Evolutionary conservation across 192 early-diverging fungal species (phyloP).

Genomic region (Umbelopsis vinacea): DNA sequence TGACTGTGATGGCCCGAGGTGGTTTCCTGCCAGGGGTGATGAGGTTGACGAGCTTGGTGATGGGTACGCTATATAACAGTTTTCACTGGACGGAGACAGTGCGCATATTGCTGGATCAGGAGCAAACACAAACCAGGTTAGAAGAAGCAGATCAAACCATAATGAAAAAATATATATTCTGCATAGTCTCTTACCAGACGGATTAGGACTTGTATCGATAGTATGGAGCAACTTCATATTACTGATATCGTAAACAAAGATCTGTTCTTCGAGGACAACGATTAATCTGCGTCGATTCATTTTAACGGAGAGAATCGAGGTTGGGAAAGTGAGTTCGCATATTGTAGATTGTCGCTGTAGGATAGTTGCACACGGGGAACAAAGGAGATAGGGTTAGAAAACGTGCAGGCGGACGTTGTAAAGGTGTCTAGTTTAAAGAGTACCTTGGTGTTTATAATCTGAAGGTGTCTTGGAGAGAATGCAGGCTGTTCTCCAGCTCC

Average conservation of each 20-base stretch:
- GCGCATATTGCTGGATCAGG: constrained; percentile 76
- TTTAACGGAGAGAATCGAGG: constrained; percentile 92
- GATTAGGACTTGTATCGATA: constrained; percentile 94
- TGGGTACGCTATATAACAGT: constrained; percentile 95
- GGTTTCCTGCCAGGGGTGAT: constrained; percentile 52
- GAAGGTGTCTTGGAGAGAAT: constrained; percentile 86
- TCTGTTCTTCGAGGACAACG: constrained; percentile 94
- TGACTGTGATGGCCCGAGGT: constrained; percentile 46
- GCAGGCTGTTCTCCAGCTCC: constrained; percentile 90
- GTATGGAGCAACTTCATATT: constrained; percentile 98
- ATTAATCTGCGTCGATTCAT: constrained; percentile 93
- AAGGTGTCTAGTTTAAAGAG: not conserved
- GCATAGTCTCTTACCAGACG: constrained; percentile 60
- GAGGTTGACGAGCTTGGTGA: constrained; percentile 69
- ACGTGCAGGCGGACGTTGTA: not conserved
- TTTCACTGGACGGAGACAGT: constrained; percentile 90
- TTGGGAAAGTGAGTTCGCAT: constrained; percentile 95
- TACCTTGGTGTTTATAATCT: constrained; percentile 98
- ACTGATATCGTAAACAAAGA: constrained; percentile 96
- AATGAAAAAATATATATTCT: not conserved
- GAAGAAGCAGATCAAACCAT: not conserved
- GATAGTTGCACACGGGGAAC: not conserved
- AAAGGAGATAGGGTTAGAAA: not conserved
- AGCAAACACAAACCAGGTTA: not conserved
- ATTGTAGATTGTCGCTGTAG: constrained; percentile 92